Percentiles rank a stretch among this genome's conserved stretches.
Evolutionary conservation across 2,329 filamentous ascomycete genomes (phyloP).

Genomic region (Lecanosticta acicola): DNA sequence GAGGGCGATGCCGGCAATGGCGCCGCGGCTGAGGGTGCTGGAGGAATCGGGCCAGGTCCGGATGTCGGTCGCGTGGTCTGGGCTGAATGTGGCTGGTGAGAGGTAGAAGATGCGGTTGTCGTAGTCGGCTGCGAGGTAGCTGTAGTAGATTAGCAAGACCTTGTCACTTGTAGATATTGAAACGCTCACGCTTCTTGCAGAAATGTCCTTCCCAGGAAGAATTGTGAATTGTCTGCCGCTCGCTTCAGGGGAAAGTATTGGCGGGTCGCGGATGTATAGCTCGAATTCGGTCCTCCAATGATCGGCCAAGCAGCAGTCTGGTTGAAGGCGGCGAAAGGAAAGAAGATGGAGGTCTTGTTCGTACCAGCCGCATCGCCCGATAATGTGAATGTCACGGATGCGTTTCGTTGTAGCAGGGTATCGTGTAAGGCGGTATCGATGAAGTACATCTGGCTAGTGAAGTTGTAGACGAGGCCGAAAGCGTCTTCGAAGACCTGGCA

Average conservation of each 20-base stretch:
- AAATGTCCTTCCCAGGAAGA: conserved; percentile 26
- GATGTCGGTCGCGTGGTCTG: background rate
- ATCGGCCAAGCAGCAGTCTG: conserved; percentile 5
- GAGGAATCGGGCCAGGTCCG: background rate
- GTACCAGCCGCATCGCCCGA: background rate
- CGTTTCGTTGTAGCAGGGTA: conserved; percentile 30
- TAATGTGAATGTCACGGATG: conserved; percentile 35
- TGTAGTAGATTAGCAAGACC: background rate
- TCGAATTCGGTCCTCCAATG: background rate
- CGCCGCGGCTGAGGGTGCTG: conserved; percentile 1
- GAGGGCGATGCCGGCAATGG: conserved; percentile 16
- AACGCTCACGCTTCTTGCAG: conserved; percentile 25
- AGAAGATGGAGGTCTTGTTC: conserved; percentile 9
- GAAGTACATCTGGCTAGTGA: conserved; percentile 34
- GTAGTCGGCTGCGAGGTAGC: conserved; percentile 11
- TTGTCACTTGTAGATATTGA: background rate
- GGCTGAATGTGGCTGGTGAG: conserved; percentile 8
- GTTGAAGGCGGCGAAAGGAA: conserved; percentile 29
- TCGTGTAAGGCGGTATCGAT: conserved; percentile 36
- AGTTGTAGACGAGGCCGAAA: conserved; percentile 38
- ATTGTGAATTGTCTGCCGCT: conserved; percentile 22
- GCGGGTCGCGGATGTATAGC: background rate
- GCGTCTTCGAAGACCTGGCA: conserved; percentile 37
- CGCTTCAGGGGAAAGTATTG: conserved; percentile 25
- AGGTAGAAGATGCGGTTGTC: conserved; percentile 11